A percentile compares a stretch with the other conserved stretches of the same genome.
Conservation (phyloP, 1,284 basidiomycete genomes). For the Macrocybe sp. region DNA sequence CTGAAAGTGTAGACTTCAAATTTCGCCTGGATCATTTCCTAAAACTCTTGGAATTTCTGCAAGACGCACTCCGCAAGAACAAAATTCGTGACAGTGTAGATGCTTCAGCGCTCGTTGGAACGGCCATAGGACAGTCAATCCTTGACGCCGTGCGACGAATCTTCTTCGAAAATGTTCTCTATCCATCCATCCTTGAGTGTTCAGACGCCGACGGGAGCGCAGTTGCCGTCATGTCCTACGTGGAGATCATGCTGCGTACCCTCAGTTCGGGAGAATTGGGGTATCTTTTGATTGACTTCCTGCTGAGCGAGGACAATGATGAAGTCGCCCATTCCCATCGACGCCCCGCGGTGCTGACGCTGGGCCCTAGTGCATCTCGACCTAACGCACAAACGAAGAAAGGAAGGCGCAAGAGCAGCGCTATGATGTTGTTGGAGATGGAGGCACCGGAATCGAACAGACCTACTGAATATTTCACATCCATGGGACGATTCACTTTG, state of each 20-base stretch:
- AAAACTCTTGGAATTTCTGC: slow-evolving; percentile 87
- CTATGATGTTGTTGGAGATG: slow-evolving; percentile 80
- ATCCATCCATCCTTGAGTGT: slow-evolving; percentile 92
- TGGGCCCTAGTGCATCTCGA: slow-evolving; percentile 29
- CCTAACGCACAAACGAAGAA: slow-evolving; percentile 40
- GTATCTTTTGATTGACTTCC: slow-evolving; percentile 71
- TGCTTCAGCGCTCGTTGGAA: slow-evolving; percentile 60
- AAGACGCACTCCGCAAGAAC: slow-evolving; percentile 79
- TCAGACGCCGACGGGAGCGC: slow-evolving; percentile 91
- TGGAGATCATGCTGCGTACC: slow-evolving; percentile 82
- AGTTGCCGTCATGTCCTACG: slow-evolving; percentile 95
- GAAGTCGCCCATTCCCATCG: slow-evolving; percentile 47
- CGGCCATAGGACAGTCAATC: slow-evolving; percentile 76
- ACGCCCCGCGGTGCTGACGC: slow-evolving; percentile 42
- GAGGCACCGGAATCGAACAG: slow-evolving; percentile 68
- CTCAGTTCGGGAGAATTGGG: slow-evolving; percentile 68
- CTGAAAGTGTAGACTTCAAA: slow-evolving; percentile 73
- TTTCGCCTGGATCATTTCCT: slow-evolving; percentile 83
- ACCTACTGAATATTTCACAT: slow-evolving; percentile 77
- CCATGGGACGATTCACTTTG: slow-evolving; percentile 83
- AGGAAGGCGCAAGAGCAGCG: slow-evolving; percentile 72
- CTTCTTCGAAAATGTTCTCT: slow-evolving; percentile 90
- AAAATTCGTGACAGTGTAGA: slow-evolving; percentile 44
- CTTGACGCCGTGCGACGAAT: slow-evolving; percentile 80
- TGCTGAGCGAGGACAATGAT: slow-evolving; percentile 80